phyloP scores from a whole-genome alignment of 2,329 filamentous ascomycete species.

The Colletotrichum viniferum region DNA sequence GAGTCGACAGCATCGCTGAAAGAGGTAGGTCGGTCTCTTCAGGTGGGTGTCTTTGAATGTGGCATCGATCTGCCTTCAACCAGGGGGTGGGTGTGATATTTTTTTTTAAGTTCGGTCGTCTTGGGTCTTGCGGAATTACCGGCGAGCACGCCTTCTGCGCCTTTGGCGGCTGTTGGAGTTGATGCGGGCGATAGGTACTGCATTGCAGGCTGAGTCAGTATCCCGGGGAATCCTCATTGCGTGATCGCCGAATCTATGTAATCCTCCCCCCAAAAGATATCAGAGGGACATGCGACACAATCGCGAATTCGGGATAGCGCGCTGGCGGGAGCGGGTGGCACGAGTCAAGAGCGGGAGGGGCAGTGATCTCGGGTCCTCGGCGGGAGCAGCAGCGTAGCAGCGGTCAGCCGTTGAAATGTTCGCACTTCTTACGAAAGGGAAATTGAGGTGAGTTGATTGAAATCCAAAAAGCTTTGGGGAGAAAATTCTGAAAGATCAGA shows the following conservation, averaged over 20 bases:
- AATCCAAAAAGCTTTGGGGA: neutral
- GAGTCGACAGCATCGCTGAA: neutral
- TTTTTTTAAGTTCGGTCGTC: neutral
- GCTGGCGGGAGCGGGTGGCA: neutral
- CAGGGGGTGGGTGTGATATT: neutral
- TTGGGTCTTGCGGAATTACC: constrained; percentile 1
- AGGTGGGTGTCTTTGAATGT: neutral
- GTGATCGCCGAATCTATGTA: neutral
- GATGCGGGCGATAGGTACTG: neutral
- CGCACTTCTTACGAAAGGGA: neutral
- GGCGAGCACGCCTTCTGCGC: neutral
- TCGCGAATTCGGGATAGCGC: neutral
- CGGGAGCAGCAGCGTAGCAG: neutral
- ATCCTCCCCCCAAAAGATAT: neutral
- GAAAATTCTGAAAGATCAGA: neutral
- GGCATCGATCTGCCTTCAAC: neutral
- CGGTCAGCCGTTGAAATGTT: neutral
- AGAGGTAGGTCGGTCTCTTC: neutral
- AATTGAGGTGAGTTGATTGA: neutral
- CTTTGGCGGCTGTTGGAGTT: neutral
- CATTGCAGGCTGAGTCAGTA: neutral
- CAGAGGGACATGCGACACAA: neutral
- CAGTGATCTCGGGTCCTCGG: neutral
- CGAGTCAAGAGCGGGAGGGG: neutral
- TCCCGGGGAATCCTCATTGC: neutral